Base-by-base conservation (phyloP, 345 rosid species). In the Citrus mangshanensis region DNA sequence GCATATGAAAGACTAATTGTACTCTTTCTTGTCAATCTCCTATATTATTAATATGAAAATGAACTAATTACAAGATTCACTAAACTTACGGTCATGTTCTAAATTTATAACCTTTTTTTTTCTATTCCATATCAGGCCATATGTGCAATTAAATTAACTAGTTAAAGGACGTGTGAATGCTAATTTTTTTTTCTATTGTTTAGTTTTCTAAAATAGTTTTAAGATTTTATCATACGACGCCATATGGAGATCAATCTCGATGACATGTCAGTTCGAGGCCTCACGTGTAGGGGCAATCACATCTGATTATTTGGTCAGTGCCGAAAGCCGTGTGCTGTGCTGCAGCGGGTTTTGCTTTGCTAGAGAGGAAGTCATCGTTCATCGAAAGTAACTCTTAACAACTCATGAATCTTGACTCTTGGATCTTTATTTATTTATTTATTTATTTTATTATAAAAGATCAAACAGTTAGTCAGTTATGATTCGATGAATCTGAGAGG, bases 311-410 rank as follows among this genome's bases (percentile, higher is more conserved):
- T 22, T 16, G 35, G 42, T 54, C 42, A 32, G 62, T 16, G 42
- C 19, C 13, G 1, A 59, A 80, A 70, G 72, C 79, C 68, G 76
- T 60, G 73, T 76, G 76, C 79, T 67, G 72, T 76, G 79, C 79
- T 51, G 72, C 83, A 35, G 27, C 40, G 61, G 54, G 79, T 75
- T 70, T 80, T 75, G 22, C 34, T 12, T 46, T 13, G 51, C 51
- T 0, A 13, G 51, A 13, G 51, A 42, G 16, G 16, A 12, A 46
- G 51, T 46, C 51, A 46, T 46, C 56, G 2, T 18, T 42, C 56
- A 16, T 51, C 7, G 18, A 51, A 51, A 51, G 56, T 51, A 16
- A 18, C 22, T 46, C 5, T 46, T 46, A 13, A 3, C 51, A 46
- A 13, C 49, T 46, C 5, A 46, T 46, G 51, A 4, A 13, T 55